These are phyloP conservation scores for Vitis hybrid DNA, from an alignment of 177 flowering plant species.

Conservation along the genomic window DNA sequence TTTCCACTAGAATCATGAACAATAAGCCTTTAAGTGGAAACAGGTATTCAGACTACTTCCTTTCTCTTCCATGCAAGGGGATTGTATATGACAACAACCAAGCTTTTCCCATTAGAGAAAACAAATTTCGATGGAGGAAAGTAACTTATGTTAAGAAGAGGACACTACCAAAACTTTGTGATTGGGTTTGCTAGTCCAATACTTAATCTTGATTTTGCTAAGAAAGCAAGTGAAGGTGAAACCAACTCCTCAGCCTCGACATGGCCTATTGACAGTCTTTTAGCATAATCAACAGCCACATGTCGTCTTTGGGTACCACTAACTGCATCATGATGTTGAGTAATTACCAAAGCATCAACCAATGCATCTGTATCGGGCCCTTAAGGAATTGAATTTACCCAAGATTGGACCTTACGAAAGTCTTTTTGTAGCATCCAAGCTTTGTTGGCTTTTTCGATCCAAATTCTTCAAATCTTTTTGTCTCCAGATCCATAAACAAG, in stretches of 20 bases:
- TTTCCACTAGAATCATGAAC: conserved; percentile 71
- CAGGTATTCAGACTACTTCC: conserved; percentile 77
- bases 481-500: conserved; percentile 49
- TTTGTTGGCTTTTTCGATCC: conserved; percentile 29
- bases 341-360: conserved; percentile 90
- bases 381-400: conserved; percentile 45
- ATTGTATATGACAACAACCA: conserved; percentile 75
- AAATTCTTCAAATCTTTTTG: conserved; percentile 31
- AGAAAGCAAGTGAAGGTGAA: conserved; percentile 62
- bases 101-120: conserved; percentile 53
- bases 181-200: conserved; percentile 29
- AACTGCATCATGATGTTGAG: conserved; percentile 99
- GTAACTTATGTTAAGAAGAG: conserved; percentile 84
- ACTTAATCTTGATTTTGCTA: conserved; percentile 37
- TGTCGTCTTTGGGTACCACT: conserved; percentile 89
- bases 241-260: conserved; percentile 79
- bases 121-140: conserved; percentile 81
- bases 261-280: conserved; percentile 72
- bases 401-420: conserved; percentile 27
- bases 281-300: conserved; percentile 93
- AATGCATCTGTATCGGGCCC: conserved; percentile 53
- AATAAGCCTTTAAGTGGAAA: conserved; percentile 41
- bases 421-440: conserved; percentile 38
- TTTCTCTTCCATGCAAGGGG: conserved; percentile 88
- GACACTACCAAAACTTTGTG: conserved; percentile 77